Evolutionary conservation across 768 basidiomycete species (phyloP), one percentile per base, ranked within the genome.

Genomic region (Calocera viscosa): DNA sequence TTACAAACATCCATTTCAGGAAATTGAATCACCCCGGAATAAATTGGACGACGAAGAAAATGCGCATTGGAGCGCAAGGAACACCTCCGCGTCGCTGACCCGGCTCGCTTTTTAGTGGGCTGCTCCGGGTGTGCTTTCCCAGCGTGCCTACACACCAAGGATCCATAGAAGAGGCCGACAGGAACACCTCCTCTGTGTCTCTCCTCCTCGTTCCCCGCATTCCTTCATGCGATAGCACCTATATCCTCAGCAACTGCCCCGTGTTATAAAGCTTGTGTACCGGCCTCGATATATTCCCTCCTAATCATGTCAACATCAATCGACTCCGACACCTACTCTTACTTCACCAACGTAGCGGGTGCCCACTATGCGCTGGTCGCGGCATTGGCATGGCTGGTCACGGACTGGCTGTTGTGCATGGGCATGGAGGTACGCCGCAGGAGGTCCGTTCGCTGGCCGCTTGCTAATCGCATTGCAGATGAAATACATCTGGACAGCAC

Each of bases 331-430:
- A 60, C 53, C 19, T 60, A 32, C 26, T 28, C 53, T 32, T 60
- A 60, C 19, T 26, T 60, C 24, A 60, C 11, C 53, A 60, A 60
- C 26, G 53, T 60, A 2, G 10, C 22, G 11, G 53, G 53, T 2
- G 53, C 53, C 30, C 53, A 60, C 53, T 60, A 60, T 60, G 53
- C 53, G 53, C 53, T 60, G 53, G 53, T 60, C 53, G 53, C 53
- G 7, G 53, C 53, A 3, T 60, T 60, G 7, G 53, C 53, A 28
- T 60, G 53, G 53, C 53, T 60, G 11, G 53, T 32, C 53, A 60
- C 22, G 7, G 53, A 60, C 22, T 60, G 53, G 53, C 22, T 60
- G 53, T 32, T 60, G 24, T 60, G 53, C 22, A 60, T 60, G 53
- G 53, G 53, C 7, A 60, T 60, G 53, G 53, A 60, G 53, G 53